Base-by-base conservation (phyloP, 1,139 yeast species). In the Pichia cactophila region DNA sequence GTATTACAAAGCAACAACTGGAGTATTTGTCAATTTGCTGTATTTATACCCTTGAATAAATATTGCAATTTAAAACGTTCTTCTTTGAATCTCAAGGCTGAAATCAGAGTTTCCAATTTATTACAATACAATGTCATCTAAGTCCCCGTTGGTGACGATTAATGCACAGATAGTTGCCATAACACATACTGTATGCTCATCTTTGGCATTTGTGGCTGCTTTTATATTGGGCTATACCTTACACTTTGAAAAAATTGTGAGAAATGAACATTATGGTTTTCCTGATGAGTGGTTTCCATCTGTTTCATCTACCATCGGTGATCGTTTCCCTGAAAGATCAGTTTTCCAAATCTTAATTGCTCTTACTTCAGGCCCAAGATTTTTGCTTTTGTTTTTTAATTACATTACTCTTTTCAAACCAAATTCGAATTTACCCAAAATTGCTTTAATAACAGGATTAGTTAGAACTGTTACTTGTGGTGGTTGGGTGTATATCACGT, bases 251-350 rank as follows among this genome's bases (percentile, higher is more conserved):
- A 90, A 92, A 65, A 92, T 92, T 61, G 96, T 92, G 12, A 74
- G 82, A 60, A 92, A 92, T 65, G 84, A 92, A 43, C 79, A 80
- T 54, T 90, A 73, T 62, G 95, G 96, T 0, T 92, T 87, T 63
- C 98, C 98, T 1, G 94, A 89, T 52, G 98, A 92, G 67, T 92
- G 98, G 98, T 90, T 92, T 62, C 98, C 98, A 1, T 84, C 95
- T 60, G 98, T 92, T 2, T 85, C 95, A 33, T 97, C 98, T 1
- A 80, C 98, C 1, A 92, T 92, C 63, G 98, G 98, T 46, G 98
- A 92, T 64, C 69, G 97, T 56, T 92, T 89, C 63, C 98, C 98
- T 0, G 98, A 92, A 68, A 74, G 98, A 58, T 86, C 96, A 2
- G 71, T 92, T 33, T 92, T 92, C 66, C 98, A 92, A 69, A 73